Conservation (phyloP, 306 rosid genomes). For the Prunus mume region DNA sequence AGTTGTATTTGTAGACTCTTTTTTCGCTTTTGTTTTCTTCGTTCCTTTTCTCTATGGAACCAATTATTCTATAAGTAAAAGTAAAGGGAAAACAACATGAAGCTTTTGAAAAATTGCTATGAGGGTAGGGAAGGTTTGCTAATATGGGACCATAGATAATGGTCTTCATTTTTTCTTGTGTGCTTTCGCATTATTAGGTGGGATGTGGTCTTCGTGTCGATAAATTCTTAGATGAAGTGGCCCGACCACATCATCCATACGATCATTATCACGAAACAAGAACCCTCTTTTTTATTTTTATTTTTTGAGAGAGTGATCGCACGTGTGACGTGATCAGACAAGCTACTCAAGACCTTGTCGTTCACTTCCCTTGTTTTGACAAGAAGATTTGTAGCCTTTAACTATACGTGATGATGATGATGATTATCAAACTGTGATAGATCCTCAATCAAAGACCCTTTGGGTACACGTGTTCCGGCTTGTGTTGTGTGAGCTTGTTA, state of each 20-base stretch:
- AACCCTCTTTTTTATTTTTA: no score
- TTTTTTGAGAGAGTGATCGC: no score
- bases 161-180: neutral
- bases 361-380: neutral
- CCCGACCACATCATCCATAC: no score
- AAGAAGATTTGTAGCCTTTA: conserved; percentile 3
- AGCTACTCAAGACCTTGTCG: no score
- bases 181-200: conserved; percentile 2
- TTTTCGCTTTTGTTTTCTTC: neutral
- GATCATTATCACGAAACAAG: no score
- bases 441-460: neutral
- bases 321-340: no score
- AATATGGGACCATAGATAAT: neutral
- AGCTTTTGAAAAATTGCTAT: neutral
- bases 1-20: neutral
- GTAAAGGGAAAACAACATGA: neutral
- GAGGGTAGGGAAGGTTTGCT: conserved; percentile 2
- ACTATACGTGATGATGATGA: neutral
- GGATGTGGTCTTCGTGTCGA: neutral
- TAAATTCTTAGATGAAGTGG: no score
- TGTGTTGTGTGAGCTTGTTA: neutral
- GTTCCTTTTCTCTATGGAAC: neutral
- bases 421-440: neutral
- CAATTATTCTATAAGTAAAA: neutral
- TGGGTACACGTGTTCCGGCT: neutral